Percentiles rank a stretch among this genome's conserved stretches.
Evolutionary conservation across 768 basidiomycete species (phyloP).

Genomic region (Boletus tylopilopsis): DNA sequence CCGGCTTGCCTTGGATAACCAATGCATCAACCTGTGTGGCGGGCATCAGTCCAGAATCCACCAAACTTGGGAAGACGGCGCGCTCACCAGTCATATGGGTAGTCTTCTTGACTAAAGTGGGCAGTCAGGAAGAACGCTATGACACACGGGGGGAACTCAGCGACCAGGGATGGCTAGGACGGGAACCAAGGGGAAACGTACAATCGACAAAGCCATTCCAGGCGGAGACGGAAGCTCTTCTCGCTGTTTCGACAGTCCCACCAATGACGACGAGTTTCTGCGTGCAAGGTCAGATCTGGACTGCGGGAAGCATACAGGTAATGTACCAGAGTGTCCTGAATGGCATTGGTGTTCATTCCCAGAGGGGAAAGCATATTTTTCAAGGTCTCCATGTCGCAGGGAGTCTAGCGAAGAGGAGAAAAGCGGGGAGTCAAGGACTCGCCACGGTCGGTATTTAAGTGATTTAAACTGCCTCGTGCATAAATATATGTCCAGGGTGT

Average conservation of each 20-base stretch:
- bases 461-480: conserved; percentile 33
- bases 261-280: conserved; percentile 91
- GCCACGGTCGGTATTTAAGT: conserved; percentile 38
- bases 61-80: background rate
- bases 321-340: conserved; percentile 73
- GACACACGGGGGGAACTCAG: conserved; percentile 29
- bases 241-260: conserved; percentile 82
- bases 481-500: conserved; percentile 29
- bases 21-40: conserved; percentile 73
- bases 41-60: conserved; percentile 2
- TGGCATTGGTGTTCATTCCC: conserved; percentile 60
- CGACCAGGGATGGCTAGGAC: background rate
- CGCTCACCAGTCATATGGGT: conserved; percentile 77
- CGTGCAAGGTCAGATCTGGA: background rate
- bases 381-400: conserved; percentile 57
- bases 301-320: background rate
- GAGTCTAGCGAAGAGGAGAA: conserved; percentile 34
- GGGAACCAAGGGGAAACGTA: conserved; percentile 28
- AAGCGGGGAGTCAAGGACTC: conserved; percentile 28
- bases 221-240: conserved; percentile 75
- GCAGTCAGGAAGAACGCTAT: conserved; percentile 84
- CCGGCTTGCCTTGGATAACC: conserved; percentile 68
- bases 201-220: conserved; percentile 92
- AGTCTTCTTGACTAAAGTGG: conserved; percentile 85
- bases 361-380: conserved; percentile 71